Evolutionary conservation across 768 basidiomycete species (phyloP), one percentile per base, ranked within the genome.

Genomic region (Phylloporus arenicola): DNA sequence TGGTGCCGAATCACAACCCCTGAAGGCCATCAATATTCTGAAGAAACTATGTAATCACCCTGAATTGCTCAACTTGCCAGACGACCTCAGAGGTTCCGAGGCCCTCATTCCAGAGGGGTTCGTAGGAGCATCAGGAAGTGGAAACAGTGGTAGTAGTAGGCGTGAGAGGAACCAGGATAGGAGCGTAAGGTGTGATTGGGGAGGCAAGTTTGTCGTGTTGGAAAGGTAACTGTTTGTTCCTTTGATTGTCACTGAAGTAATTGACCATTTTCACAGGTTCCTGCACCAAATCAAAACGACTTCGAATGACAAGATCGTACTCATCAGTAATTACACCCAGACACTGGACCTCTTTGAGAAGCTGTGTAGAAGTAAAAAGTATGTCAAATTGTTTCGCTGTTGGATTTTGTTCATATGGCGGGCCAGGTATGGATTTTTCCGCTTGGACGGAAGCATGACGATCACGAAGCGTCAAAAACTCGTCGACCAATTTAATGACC

Each of bases 41-140:
- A 92, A 94, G 75, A 97, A 97, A 68, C 74, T 97, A 1, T 95
- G 93, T 70, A 97, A 96, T 64, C 94, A 95, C 59, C 93, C 93
- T 1, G 90, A 93, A 64, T 75, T 97, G 29, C 78, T 97, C 20
- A 80, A 92, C 56, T 70, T 97, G 3, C 93, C 93, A 0, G 75
- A 79, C 1, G 93, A 95, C 64, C 77, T 97, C 48, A 78, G 75
- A 44, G 93, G 93, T 3, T 90, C 84, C 29, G 90, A 91, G 31
- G 64, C 78, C 42, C 70, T 95, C 20, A 83, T 95, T 45, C 93
- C 93, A 0, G 82, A 84, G 46, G 91, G 83, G 3, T 95, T 90
- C 57, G 69, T 66, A n/a, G 84, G 86, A 2, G 77, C 82, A 31
- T 45, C 54, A 13, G 53, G 57, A 7, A 5, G 22, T 16, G 29